phyloP scores from a whole-genome alignment of 352 stramenopile genomes.

The Phytophthora ohioensis region DNA sequence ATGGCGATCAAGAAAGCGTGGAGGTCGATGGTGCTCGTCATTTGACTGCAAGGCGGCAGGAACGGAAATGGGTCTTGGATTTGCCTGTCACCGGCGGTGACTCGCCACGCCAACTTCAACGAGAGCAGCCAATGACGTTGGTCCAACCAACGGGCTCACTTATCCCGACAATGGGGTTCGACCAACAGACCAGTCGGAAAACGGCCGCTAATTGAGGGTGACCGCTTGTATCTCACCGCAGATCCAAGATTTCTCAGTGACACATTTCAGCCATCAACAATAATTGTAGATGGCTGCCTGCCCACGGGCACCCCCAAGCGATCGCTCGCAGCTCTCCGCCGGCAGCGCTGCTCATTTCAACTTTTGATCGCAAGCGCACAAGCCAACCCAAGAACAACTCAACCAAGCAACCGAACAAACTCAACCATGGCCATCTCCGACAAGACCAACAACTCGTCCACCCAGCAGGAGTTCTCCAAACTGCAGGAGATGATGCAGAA shows the following conservation, averaged over 20 bases:
- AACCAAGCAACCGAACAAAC: not conserved
- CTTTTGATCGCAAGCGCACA: slow-evolving; percentile 24
- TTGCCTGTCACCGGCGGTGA: too few relatives aligned
- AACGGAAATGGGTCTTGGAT: slow-evolving; percentile 9
- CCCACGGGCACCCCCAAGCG: slow-evolving; percentile 6
- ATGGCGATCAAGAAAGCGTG: slow-evolving; percentile 28
- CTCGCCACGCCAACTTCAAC: too few relatives aligned
- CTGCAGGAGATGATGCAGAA: slow-evolving; percentile 48
- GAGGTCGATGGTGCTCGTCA: slow-evolving; percentile 20
- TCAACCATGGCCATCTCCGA: slow-evolving; percentile 38
- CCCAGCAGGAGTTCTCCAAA: slow-evolving; percentile 46
- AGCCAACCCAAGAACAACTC: slow-evolving; percentile 6
- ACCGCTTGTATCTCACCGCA: slow-evolving; percentile 8
- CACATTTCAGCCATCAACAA: slow-evolving; percentile 24
- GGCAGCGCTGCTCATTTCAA: slow-evolving; percentile 14
- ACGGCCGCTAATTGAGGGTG: too few relatives aligned
- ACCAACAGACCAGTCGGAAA: too few relatives aligned
- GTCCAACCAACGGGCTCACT: too few relatives aligned
- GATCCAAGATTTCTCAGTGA: slow-evolving; percentile 27
- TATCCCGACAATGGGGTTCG: too few relatives aligned
- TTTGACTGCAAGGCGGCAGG: not conserved
- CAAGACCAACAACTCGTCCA: slow-evolving; percentile 29
- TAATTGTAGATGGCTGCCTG: slow-evolving; percentile 10
- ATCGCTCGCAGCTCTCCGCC: not conserved
- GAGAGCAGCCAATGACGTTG: too few relatives aligned